Evolutionary conservation across 1,284 basidiomycete species (phyloP), one percentile per base, ranked within the genome.

Genomic region (Fistulina hepatica): DNA sequence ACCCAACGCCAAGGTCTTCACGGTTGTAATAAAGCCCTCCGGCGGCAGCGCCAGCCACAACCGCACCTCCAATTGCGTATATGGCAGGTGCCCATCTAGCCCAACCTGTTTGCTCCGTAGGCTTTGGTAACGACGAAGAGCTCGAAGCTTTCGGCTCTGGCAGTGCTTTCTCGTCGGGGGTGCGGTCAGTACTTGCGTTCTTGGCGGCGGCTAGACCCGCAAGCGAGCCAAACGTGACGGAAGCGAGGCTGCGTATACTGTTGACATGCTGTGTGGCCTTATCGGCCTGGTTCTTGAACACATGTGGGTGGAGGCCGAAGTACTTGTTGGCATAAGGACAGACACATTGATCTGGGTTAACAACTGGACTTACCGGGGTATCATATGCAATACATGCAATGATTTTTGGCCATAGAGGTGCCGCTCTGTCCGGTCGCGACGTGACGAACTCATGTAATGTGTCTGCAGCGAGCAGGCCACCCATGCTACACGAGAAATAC

Each of bases 321-420:
- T 83, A 93, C 85, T 92, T 43, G 25, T 28, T 10, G 21, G 20
- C 24, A 37, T 42, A 17, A 46, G 42, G 34, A 34, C 33, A 41
- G 17, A 21, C 26, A 6, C n/a, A n/a, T n/a, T n/a, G n/a, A n/a
- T n/a, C n/a, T n/a, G n/a, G n/a, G n/a, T n/a, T n/a, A n/a, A n/a
- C n/a, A n/a, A 47, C 41, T 10, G 20, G 33, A 55, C 80, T 51
- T 58, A 88, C 88, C 6, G 91, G 93, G 1, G 93, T 94, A 53
- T 97, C 93, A 53, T 83, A 95, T 1, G 92, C 84, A 41, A 89
- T 62, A 44, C 81, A 81, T 5, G 78, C 86, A 24, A 86, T 67
- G 33, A 92, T 81, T 34, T 72, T 74, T 2, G 88, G 89, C 88
- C 89, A 92, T 2, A 91, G 56, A 0, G 81, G 79, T 2, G 74